These are phyloP conservation scores for Fonsecaea multimorphosa DNA, from an alignment of 2,329 filamentous ascomycete genomes.

Conservation along the genomic window DNA sequence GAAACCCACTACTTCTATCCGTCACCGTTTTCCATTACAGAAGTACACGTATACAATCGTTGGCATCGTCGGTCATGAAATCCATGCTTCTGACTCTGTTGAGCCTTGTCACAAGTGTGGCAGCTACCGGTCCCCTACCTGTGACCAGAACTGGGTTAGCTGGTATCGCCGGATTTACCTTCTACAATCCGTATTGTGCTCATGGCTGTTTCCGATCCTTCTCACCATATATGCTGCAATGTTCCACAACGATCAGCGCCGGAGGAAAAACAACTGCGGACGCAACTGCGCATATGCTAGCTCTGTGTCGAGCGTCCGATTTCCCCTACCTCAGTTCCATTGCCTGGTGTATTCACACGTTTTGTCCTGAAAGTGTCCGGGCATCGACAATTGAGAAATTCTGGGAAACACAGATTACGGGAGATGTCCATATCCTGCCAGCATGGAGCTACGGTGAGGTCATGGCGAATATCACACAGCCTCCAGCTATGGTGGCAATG, in stretches of 20 bases:
- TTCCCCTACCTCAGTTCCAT: slow-evolving; percentile 11
- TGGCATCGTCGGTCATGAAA: slow-evolving; percentile 1
- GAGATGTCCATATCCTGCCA: slow-evolving; percentile 1
- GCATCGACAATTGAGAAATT: slow-evolving; percentile 23
- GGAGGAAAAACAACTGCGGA: slow-evolving; percentile 2
- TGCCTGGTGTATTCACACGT: slow-evolving; percentile 9
- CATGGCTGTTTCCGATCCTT: slow-evolving; percentile 10
- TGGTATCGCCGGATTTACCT: slow-evolving; percentile 3
- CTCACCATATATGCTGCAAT: not conserved
- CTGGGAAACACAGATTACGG: slow-evolving; percentile 21
- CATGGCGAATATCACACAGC: slow-evolving; percentile 13
- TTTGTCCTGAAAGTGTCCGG: slow-evolving; percentile 11
- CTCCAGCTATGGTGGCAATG: slow-evolving; percentile 2
- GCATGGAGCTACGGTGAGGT: slow-evolving; percentile 21
- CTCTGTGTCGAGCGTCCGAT: slow-evolving; percentile 1
- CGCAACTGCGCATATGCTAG: not conserved
- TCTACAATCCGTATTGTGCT: slow-evolving; percentile 1
- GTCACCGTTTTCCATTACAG: too few species aligned
- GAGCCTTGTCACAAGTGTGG: not conserved
- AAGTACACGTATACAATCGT: too few species aligned
- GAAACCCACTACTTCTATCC: too few species aligned
- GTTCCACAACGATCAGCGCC: not conserved
- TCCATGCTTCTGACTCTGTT: not conserved
- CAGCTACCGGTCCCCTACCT: slow-evolving; percentile 1
- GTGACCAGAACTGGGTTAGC: slow-evolving; percentile 5